These are phyloP conservation scores for Cladosporium halotolerans DNA, from an alignment of 2,329 filamentous ascomycete genomes.

Conservation along the genomic window DNA sequence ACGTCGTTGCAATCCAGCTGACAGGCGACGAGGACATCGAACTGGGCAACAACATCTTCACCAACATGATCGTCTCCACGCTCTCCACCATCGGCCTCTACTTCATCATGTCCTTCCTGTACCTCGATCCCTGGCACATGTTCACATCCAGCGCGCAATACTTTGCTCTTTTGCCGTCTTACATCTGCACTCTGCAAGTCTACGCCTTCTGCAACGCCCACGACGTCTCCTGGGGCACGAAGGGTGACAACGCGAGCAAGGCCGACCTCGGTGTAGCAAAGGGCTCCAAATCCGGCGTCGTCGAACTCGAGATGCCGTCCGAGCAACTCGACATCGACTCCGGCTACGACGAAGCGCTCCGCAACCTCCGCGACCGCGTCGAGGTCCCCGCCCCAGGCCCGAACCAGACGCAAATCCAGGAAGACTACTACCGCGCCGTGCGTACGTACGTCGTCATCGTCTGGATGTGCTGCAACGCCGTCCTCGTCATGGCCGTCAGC, in stretches of 20 bases:
- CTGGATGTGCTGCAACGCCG: constrained; percentile 89
- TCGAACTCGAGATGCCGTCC: constrained; percentile 94
- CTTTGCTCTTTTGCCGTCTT: constrained; percentile 82
- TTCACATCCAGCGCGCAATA: constrained; percentile 88
- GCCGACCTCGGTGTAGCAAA: constrained; percentile 87
- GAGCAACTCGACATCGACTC: constrained; percentile 98
- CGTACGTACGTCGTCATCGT: constrained; percentile 95
- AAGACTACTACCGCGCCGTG: constrained; percentile 97
- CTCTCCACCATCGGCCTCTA: constrained; percentile 86
- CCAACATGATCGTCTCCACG: constrained; percentile 87
- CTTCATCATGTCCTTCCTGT: constrained; percentile 92
- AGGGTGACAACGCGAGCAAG: constrained; percentile 91
- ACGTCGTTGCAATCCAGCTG: constrained; percentile 81
- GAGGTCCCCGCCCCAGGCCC: constrained; percentile 61
- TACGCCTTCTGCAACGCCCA: constrained; percentile 99
- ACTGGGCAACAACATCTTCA: constrained; percentile 84
- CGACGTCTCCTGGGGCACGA: constrained; percentile 98
- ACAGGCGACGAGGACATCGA: constrained; percentile 39
- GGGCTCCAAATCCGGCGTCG: constrained; percentile 64
- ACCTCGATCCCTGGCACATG: constrained; percentile 99
- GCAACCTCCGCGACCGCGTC: constrained; percentile 88
- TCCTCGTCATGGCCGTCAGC: constrained; percentile 86
- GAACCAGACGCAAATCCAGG: constrained; percentile 78
- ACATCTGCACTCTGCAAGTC: constrained; percentile 95
- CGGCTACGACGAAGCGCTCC: constrained; percentile 92